Evolutionary conservation across 2,329 filamentous ascomycete species (phyloP).

Genomic region (Botrytis porri): DNA sequence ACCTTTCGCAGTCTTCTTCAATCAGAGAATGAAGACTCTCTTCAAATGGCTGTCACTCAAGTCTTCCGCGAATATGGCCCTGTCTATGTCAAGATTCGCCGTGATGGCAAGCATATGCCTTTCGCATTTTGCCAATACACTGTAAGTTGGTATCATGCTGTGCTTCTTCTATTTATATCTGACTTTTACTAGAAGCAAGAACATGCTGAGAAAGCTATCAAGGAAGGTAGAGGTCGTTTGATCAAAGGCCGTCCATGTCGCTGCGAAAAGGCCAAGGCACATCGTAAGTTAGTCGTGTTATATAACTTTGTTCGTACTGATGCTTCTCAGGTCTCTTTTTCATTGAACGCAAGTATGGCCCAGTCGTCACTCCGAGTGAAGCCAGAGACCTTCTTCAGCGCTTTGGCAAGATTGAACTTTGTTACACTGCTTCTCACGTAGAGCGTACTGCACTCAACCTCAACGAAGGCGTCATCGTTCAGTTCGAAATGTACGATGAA

Average conservation of each 20-base stretch:
- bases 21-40: constrained; percentile 47
- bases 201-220: constrained; percentile 50
- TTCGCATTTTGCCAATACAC: constrained; percentile 64
- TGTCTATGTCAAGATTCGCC: constrained; percentile 62
- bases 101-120: constrained; percentile 58
- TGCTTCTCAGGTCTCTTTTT: constrained; percentile 47
- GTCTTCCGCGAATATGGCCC: constrained; percentile 54
- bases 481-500: constrained; percentile 51
- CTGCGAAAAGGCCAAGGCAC: constrained; percentile 57
- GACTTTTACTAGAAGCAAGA: constrained; percentile 44
- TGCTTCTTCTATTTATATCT: constrained; percentile 24
- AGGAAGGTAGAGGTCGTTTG: constrained; percentile 45
- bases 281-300: constrained; percentile 45
- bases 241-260: constrained; percentile 58
- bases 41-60: constrained; percentile 52
- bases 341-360: constrained; percentile 44
- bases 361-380: constrained; percentile 44
- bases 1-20: constrained; percentile 48
- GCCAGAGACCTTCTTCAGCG: constrained; percentile 43
- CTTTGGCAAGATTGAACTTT: constrained; percentile 45
- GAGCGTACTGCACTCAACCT: constrained; percentile 35
- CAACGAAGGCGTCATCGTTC: constrained; percentile 44
- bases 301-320: constrained; percentile 16
- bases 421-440: constrained; percentile 28
- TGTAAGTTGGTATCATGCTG: constrained; percentile 42